Evolutionary conservation across 441 rosid genomes (phyloP), one percentile per base, ranked within the genome.

Genomic region (Eugenia klotzschiana): DNA sequence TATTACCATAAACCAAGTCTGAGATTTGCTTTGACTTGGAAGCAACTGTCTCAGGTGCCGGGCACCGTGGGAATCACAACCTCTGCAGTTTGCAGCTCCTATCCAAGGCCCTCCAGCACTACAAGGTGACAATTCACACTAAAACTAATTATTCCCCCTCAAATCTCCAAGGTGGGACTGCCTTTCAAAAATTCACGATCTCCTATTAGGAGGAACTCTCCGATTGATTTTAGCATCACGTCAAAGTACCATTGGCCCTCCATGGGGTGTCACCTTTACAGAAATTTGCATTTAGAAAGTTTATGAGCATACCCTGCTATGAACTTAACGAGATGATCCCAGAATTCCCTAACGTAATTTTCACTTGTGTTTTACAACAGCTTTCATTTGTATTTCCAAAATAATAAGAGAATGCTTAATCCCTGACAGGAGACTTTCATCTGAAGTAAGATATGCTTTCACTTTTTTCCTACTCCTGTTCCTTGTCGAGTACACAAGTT

Each of bases 41-140:
- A 60, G 40, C 22, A 60, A 60, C 4, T 27, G 0, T 60, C 23
- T 27, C 6, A 60, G 23, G 41, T 27, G 73, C 23, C 0, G 0
- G 40, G 23, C 12, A 60, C 40, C 23, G 7, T 2, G 12, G 73
- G 41, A 60, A 27, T 60, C 23, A 60, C 41, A 0, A 2, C 73
- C 73, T 60, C 29, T 60, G 41, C 73, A 60, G 23, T 60, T 60
- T 27, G 41, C 41, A 27, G 23, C 73, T 29, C 72, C 41, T 60
- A 27, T 16, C 33, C 73, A 60, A 60, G 29, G 73, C 73, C 26
- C 73, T 27, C 41, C 73, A 60, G 26, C 73, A 2, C 73, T 60
- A 0, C 11, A 27, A 60, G 73, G 16, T 27, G 22, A 60, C 6
- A 60, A 60, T 60, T 60, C 22, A 58, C 27, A 58, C 41, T 15